Base-by-base conservation (phyloP, 371 early-diverging fungal species). In the Fennellomyces sp. region DNA sequence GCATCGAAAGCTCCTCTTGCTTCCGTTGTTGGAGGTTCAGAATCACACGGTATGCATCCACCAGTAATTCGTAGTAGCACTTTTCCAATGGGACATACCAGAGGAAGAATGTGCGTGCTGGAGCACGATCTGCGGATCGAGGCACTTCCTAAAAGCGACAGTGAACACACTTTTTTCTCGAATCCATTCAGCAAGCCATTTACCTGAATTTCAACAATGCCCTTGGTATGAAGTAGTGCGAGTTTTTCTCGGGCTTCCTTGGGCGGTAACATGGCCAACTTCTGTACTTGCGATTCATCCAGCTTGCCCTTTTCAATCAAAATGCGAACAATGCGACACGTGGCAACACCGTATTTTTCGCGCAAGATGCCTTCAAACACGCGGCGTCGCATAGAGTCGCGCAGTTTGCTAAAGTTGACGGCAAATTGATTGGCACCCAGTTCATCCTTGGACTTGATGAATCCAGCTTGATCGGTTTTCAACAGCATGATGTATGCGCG, bases 61-160 rank as follows among this genome's bases (percentile, higher is more conserved):
- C 75, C 23, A 88, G 55, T 17, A 95, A 68, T 3, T 83, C 69
- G 27, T 83, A 78, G 41, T 83, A 83, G 51, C 88, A 85, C 51
- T 84, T 78, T 8, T 85, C 79, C 12, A 90, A 60, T 29, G 88
- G 81, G 1, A 93, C 88, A 61, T 85, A 88, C 88, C 91, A 94
- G 26, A 97, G 80, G 61, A 91, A 94, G 65, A 88, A 86, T 21
- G 93, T 94, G 62, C 93, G 82, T 21, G 89, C 83, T 2, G 96
- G 93, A 5, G 94, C 87, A 65, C 95, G 91, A 64, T 96, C 95
- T 0, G 88, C 80, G 0, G 93, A 85, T 66, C 88, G 88, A 27
- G 96, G 95, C 28, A 97, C 90, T 72, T 95, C 97, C 75, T 90
- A 53, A 38, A 38, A 38, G 13, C 38, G 38, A 6, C 13, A 38